Evolutionary conservation across 768 basidiomycete species (phyloP).

Genomic region (Brasilioporus rufonigricans): DNA sequence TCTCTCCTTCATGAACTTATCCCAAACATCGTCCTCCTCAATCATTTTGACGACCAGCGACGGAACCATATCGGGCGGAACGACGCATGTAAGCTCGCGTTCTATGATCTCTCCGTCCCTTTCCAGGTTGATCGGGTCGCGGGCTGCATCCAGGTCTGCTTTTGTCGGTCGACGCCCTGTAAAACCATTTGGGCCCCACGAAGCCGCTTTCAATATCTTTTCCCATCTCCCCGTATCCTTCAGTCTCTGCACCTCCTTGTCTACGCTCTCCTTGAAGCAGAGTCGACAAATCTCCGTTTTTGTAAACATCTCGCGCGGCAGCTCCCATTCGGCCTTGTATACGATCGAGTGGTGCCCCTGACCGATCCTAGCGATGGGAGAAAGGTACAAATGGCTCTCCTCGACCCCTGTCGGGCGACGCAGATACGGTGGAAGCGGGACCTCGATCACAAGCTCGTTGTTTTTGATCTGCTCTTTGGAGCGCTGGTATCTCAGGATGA

Average conservation of each 20-base stretch:
- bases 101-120: constrained; percentile 17
- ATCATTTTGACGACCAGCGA: background rate
- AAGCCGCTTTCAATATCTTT: constrained; percentile 12
- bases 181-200: constrained; percentile 11
- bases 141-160: background rate
- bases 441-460: constrained; percentile 28
- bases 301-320: constrained; percentile 43
- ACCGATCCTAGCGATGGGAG: constrained; percentile 37
- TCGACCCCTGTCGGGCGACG: constrained; percentile 19
- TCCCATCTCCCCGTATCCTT: constrained; percentile 24
- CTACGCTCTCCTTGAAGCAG: constrained; percentile 37
- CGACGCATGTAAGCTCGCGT: constrained; percentile 13
- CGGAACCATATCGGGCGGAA: background rate
- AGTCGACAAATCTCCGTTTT: constrained; percentile 34
- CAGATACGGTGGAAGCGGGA: constrained; percentile 29
- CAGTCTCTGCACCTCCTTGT: constrained; percentile 19
- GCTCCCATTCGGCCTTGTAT: constrained; percentile 48
- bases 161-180: background rate
- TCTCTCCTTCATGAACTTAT: background rate
- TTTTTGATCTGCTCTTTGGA: constrained; percentile 22
- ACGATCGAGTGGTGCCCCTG: constrained; percentile 53
- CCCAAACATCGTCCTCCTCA: background rate
- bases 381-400: constrained; percentile 52
- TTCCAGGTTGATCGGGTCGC: background rate
- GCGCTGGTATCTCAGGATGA: constrained; percentile 20